phyloP scores from a whole-genome alignment of 2,329 filamentous ascomycete species.

The Teratosphaeria epicoccoides region DNA sequence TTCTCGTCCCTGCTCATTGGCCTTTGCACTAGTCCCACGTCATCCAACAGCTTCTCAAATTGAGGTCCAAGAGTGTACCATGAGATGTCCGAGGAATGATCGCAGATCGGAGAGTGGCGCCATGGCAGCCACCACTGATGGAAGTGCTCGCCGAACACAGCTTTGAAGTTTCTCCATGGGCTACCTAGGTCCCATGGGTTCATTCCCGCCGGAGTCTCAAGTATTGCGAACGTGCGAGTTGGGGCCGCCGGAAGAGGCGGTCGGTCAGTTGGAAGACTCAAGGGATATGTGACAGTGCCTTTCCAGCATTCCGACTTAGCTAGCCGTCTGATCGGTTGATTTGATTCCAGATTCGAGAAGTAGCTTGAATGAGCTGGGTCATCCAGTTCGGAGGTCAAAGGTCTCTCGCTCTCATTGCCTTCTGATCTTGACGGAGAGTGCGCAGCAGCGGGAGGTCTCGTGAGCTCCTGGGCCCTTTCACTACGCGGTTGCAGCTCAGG shows the following conservation, averaged over 20 bases:
- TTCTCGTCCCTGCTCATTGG: constrained; percentile 1
- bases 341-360: constrained; percentile 16
- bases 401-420: constrained; percentile 14
- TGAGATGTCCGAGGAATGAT: constrained; percentile 37
- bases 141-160: constrained; percentile 63
- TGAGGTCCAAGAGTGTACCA: constrained; percentile 26
- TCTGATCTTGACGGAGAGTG: neutral
- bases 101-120: constrained; percentile 60
- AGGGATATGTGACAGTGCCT: constrained; percentile 49
- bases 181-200: constrained; percentile 76
- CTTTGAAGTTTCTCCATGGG: constrained; percentile 56
- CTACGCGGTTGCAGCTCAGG: constrained; percentile 21
- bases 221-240: constrained; percentile 63
- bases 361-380: constrained; percentile 23
- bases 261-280: constrained; percentile 27
- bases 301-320: constrained; percentile 20
- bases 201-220: constrained; percentile 60
- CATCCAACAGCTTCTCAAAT: constrained; percentile 23
- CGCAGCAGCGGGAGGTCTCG: neutral
- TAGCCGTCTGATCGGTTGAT: constrained; percentile 6
- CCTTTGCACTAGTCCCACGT: constrained; percentile 20
- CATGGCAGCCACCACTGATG: constrained; percentile 76
- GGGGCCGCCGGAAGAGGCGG: constrained; percentile 25
- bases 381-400: constrained; percentile 26
- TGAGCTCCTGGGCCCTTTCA: neutral